These are phyloP conservation scores for Aschersonia sp. DNA, from an alignment of 2,329 filamentous ascomycete genomes.

Conservation along the genomic window DNA sequence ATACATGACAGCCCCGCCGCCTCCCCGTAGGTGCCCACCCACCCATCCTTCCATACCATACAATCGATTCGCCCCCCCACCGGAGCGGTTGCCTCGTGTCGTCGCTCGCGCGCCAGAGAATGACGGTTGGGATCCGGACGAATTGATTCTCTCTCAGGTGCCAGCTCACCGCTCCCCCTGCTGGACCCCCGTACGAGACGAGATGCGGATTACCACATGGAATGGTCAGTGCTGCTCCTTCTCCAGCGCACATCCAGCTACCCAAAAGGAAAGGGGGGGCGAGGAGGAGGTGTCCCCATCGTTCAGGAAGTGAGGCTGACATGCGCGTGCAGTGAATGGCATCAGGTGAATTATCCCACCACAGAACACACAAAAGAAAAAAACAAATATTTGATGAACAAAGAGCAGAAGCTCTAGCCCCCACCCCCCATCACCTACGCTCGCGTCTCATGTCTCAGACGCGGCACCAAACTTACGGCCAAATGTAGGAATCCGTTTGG, in stretches of 20 bases:
- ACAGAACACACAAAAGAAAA: background rate
- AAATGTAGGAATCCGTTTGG: conserved; percentile 56
- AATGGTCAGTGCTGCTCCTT: conserved; percentile 43
- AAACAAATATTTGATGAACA: no score
- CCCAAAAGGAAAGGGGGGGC: no score
- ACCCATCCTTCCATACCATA: no score
- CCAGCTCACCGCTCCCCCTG: no score
- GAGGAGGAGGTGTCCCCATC: background rate
- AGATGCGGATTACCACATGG: conserved; percentile 63
- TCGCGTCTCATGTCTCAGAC: background rate
- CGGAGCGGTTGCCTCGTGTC: no score
- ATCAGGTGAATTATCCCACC: conserved; percentile 37
- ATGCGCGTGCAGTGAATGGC: conserved; percentile 48
- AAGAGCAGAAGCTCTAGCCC: background rate
- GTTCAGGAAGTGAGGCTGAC: conserved; percentile 2
- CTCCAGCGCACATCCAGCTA: background rate
- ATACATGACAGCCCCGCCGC: no score
- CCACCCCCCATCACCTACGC: background rate
- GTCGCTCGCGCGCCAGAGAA: no score
- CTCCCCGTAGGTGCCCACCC: no score
- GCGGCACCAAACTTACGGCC: background rate
- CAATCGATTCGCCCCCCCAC: no score
- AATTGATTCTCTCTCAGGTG: no score
- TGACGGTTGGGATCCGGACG: no score
- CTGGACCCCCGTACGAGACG: background rate